A percentile compares a stretch with the other conserved stretches of the same genome.
Conservation (phyloP, 2,329 filamentous ascomycete genomes). For the Aspergillus luchuensis region DNA sequence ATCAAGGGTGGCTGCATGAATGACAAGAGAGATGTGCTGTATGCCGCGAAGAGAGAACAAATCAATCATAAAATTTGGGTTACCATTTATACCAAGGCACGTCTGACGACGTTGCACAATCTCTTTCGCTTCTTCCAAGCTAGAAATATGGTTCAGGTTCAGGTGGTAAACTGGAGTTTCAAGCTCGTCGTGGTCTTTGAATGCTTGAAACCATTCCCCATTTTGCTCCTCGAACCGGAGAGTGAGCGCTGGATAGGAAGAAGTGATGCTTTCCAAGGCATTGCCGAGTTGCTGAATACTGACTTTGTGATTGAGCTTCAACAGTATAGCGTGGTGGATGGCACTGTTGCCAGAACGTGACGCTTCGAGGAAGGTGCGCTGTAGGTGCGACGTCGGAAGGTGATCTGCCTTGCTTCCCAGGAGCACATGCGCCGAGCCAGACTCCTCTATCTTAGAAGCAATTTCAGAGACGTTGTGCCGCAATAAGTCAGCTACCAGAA, state of each 20-base stretch:
- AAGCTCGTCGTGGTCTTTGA: neutral
- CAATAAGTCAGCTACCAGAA: neutral
- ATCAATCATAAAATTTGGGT: neutral
- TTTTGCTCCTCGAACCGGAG: neutral
- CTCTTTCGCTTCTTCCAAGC: neutral
- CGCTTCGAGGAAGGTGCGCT: neutral
- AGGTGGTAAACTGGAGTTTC: neutral
- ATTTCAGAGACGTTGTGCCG: neutral
- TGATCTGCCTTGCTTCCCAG: neutral
- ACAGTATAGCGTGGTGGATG: neutral
- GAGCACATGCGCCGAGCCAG: neutral
- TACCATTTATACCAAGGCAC: neutral
- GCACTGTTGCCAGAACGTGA: neutral
- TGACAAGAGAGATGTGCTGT: neutral
- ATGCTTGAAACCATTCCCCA: neutral
- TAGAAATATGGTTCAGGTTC: neutral
- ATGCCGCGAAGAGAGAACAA: neutral
- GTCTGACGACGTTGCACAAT: neutral
- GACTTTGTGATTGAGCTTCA: neutral
- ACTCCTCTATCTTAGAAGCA: neutral
- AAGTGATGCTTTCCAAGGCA: neutral
- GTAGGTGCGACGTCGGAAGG: neutral
- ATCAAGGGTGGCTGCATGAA: neutral
- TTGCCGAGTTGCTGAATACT: neutral
- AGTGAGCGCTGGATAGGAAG: neutral